Evolutionary conservation across 106 monocot genomes (phyloP).

Genomic region (Platanthera zijinensis): DNA sequence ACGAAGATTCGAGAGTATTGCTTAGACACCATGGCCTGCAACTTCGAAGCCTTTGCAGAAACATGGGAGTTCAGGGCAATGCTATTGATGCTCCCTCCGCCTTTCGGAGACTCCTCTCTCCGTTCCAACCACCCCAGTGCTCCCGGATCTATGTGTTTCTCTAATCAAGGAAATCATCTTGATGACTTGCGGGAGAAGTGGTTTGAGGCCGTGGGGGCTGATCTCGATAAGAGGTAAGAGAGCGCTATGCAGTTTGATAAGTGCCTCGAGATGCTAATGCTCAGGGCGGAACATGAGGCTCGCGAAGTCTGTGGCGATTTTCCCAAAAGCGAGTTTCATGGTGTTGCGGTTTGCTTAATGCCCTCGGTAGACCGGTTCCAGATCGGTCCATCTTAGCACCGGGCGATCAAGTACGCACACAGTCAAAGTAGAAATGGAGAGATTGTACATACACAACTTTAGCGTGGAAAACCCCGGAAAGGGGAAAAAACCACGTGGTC

Average conservation of each 20-base stretch:
- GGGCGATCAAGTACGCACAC: too few relatives aligned
- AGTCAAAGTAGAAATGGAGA: too few relatives aligned
- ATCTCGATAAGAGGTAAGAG: slow-evolving; percentile 94
- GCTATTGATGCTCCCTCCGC: slow-evolving; percentile 77
- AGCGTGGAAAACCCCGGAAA: too few relatives aligned
- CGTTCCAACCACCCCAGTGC: slow-evolving; percentile 78
- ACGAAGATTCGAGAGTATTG: slow-evolving; percentile 87
- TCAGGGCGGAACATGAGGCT: slow-evolving; percentile 50
- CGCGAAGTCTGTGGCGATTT: neutral
- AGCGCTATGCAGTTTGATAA: slow-evolving; percentile 78
- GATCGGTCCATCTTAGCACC: too few relatives aligned
- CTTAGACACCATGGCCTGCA: slow-evolving; percentile 78
- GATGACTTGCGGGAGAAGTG: slow-evolving; percentile 98
- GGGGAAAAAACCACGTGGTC: too few relatives aligned
- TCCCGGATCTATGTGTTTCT: slow-evolving; percentile 54
- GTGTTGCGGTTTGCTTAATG: too few relatives aligned
- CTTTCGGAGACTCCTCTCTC: slow-evolving; percentile 70
- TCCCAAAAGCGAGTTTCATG: neutral
- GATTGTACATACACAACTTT: too few relatives aligned
- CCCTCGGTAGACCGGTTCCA: too few relatives aligned
- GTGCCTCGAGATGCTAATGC: slow-evolving; percentile 70
- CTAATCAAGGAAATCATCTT: slow-evolving; percentile 72
- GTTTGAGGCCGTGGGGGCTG: slow-evolving; percentile 82
- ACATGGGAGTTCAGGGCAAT: slow-evolving; percentile 70
- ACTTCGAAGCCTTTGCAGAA: slow-evolving; percentile 86